Evolutionary conservation across 192 early-diverging fungal species (phyloP).

Genomic region (Rhizoclosmatium globosum): DNA sequence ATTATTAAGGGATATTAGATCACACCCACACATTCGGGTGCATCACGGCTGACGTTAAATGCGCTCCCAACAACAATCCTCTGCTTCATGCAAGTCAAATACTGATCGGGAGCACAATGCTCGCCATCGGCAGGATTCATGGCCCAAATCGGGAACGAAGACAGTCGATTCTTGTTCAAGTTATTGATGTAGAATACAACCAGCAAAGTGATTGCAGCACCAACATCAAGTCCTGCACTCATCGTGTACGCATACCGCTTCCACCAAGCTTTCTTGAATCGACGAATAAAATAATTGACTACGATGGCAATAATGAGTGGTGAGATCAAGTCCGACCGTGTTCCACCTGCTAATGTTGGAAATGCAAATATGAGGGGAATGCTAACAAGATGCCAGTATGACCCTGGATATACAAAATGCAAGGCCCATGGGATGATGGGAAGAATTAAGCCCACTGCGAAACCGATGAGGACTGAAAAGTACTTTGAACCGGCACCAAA

Average conservation of each 20-base stretch:
- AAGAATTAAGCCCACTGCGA: slow-evolving; percentile 37
- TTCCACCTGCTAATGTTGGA: not conserved
- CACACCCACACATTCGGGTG: too few relatives aligned
- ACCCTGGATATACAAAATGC: slow-evolving; percentile 26
- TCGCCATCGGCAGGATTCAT: slow-evolving; percentile 24
- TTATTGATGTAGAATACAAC: not conserved
- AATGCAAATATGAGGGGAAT: slow-evolving; percentile 36
- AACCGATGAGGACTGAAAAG: slow-evolving; percentile 29
- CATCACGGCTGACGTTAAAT: too few relatives aligned
- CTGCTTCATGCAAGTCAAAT: slow-evolving; percentile 25
- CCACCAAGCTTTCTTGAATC: slow-evolving; percentile 57
- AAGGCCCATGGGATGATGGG: slow-evolving; percentile 43
- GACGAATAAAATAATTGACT: slow-evolving; percentile 51
- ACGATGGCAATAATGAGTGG: slow-evolving; percentile 58
- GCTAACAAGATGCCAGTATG: slow-evolving; percentile 41
- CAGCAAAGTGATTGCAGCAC: slow-evolving; percentile 21
- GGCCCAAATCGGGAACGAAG: slow-evolving; percentile 12
- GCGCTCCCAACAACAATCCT: not conserved
- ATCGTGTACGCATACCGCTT: slow-evolving; percentile 61
- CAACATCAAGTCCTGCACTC: slow-evolving; percentile 62
- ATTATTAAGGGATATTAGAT: too few relatives aligned
- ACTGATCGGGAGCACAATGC: slow-evolving; percentile 17
- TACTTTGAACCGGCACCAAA: slow-evolving; percentile 54
- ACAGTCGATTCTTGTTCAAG: too few relatives aligned
- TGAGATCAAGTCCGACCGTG: slow-evolving; percentile 40